A percentile compares a stretch with the other conserved stretches of the same genome.
phyloP scores from a whole-genome alignment of 1,284 basidiomycete genomes.

The Binderoboletus segoi region DNA sequence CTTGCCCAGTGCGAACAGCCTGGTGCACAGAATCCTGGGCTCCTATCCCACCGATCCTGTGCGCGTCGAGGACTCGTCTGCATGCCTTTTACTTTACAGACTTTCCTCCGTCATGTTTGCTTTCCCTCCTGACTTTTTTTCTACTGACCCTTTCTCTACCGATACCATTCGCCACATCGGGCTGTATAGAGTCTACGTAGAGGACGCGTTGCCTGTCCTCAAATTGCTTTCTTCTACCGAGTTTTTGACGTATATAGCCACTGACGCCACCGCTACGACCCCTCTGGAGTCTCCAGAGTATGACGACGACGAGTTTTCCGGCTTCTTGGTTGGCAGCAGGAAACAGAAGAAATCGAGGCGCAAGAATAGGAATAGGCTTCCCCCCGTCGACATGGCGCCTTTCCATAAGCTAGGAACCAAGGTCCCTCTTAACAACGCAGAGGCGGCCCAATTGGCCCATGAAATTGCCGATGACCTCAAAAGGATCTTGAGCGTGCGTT shows the following conservation, averaged over 20 bases:
- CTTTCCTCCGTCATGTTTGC: conserved; percentile 25
- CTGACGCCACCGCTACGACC: not conserved
- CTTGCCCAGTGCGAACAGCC: conserved; percentile 6
- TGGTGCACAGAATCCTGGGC: conserved; percentile 23
- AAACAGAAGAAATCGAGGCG: conserved; percentile 23
- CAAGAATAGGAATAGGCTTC: conserved; percentile 8
- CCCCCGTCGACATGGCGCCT: conserved; percentile 24
- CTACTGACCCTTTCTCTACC: conserved; percentile 11
- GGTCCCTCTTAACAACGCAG: conserved; percentile 30
- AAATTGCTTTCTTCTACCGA: conserved; percentile 14
- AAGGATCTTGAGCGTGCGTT: conserved; percentile 34
- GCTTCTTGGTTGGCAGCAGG: conserved; percentile 9
- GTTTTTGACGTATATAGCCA: conserved; percentile 4
- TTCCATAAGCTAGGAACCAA: conserved; percentile 30
- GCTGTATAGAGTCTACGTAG: conserved; percentile 24
- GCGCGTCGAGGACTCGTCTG: conserved; percentile 15
- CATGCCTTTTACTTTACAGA: conserved; percentile 17
- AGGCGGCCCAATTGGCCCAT: conserved; percentile 21
- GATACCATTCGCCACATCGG: conserved; percentile 17
- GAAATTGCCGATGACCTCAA: conserved; percentile 29
- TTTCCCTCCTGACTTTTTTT: conserved; percentile 20
- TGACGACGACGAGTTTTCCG: conserved; percentile 3
- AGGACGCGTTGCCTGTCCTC: conserved; percentile 22
- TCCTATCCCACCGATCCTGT: conserved; percentile 24
- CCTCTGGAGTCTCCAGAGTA: conserved; percentile 1